Conservation (phyloP, 2,329 filamentous ascomycete species). For the Teratosphaeria nubilosa region DNA sequence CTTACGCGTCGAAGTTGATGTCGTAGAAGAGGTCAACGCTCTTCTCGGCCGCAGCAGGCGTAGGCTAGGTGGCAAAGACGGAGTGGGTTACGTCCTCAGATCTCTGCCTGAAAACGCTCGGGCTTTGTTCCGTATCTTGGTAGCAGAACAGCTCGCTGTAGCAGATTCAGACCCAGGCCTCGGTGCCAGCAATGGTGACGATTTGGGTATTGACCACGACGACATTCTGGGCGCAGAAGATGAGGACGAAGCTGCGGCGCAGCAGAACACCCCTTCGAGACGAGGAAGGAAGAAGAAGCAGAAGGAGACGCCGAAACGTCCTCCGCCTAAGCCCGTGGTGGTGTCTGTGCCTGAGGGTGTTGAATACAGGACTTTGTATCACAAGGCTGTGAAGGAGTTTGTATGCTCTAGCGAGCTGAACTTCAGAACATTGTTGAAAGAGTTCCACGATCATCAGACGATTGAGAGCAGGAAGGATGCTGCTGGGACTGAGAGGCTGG, state of each 20-base stretch:
- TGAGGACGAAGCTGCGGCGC: constrained; percentile 23
- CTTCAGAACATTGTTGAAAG: constrained; percentile 86
- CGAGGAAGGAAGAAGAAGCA: constrained; percentile 14
- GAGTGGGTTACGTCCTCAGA: constrained; percentile 81
- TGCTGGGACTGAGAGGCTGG: constrained; percentile 73
- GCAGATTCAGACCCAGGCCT: constrained; percentile 42
- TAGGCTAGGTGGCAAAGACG: constrained; percentile 78
- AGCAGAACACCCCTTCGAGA: constrained; percentile 19
- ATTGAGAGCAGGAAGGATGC: constrained; percentile 80
- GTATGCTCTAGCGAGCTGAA: constrained; percentile 95
- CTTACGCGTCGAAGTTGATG: constrained; percentile 64
- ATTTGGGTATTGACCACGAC: constrained; percentile 12
- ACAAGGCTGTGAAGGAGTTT: constrained; percentile 93
- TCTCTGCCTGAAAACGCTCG: constrained; percentile 87
- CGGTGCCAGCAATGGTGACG: constrained; percentile 25
- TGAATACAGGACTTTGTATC: constrained; percentile 84
- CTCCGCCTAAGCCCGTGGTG: constrained; percentile 2
- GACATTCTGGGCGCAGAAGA: constrained; percentile 16
- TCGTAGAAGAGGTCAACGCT: constrained; percentile 83
- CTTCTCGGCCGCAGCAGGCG: constrained; percentile 72
- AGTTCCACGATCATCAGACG: constrained; percentile 98
- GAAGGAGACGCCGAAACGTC: constrained; percentile 5
- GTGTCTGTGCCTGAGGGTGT: constrained; percentile 46
- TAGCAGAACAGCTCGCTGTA: constrained; percentile 70
- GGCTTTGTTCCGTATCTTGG: constrained; percentile 72